Evolutionary conservation across 2,329 filamentous ascomycete species (phyloP).

Genomic region (Microsporum audouinii): DNA sequence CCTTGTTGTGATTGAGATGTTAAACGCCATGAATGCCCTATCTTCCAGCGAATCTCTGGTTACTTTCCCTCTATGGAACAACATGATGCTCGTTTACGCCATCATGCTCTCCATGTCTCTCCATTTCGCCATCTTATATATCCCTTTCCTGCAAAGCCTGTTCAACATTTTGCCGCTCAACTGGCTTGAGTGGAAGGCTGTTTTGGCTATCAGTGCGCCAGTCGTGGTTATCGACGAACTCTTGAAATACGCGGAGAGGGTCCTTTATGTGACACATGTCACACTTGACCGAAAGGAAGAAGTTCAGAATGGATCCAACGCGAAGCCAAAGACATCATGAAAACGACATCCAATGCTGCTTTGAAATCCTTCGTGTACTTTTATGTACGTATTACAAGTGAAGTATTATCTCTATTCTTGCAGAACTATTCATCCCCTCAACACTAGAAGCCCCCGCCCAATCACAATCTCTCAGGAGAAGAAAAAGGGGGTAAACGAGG

Average conservation of each 20-base stretch:
- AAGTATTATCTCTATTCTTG: neutral
- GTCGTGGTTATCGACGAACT: constrained; percentile 84
- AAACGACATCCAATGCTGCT: neutral
- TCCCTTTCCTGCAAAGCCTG: constrained; percentile 72
- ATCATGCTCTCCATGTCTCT: constrained; percentile 86
- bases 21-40: constrained; percentile 97
- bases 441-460: neutral
- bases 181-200: constrained; percentile 82
- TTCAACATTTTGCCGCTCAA: constrained; percentile 88
- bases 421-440: neutral
- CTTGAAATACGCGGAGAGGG: constrained; percentile 66
- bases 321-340: constrained; percentile 29
- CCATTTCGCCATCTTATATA: constrained; percentile 89
- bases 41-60: constrained; percentile 90
- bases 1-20: constrained; percentile 96
- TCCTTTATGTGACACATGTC: constrained; percentile 40
- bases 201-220: constrained; percentile 74
- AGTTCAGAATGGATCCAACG: constrained; percentile 22
- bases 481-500: neutral
- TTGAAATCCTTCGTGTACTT: neutral
- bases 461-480: neutral
- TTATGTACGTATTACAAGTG: neutral
- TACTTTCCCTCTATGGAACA: constrained; percentile 91
- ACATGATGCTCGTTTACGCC: constrained; percentile 96
- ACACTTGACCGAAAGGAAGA: constrained; percentile 6